A percentile compares a stretch with the other conserved stretches of the same genome.
phyloP scores from a whole-genome alignment of 768 basidiomycete species.

The Termitomyces sp. region DNA sequence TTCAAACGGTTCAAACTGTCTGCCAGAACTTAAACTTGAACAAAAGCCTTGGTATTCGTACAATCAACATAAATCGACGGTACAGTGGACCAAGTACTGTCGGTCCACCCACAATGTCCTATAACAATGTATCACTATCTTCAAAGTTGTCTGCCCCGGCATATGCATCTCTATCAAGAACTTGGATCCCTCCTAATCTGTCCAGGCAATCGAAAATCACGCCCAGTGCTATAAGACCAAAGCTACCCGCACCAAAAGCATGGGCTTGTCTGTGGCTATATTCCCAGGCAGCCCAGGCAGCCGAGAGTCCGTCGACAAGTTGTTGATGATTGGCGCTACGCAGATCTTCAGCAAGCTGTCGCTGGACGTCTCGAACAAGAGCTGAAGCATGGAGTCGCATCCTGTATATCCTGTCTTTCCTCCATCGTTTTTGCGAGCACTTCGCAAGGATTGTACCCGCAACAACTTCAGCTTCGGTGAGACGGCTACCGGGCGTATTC shows the following conservation, averaged over 20 bases:
- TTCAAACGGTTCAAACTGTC: no score
- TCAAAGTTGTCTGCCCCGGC: background rate
- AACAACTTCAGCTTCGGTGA: conserved; percentile 74
- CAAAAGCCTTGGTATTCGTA: background rate
- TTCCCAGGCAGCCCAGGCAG: conserved; percentile 67
- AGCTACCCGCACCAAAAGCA: conserved; percentile 57
- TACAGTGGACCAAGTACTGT: no score
- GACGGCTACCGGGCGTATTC: conserved; percentile 46
- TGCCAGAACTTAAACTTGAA: no score
- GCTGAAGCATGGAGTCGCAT: conserved; percentile 57
- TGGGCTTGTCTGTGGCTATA: conserved; percentile 41
- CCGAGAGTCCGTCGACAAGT: conserved; percentile 38
- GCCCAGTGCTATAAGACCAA: conserved; percentile 62
- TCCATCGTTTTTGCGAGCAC: conserved; percentile 59
- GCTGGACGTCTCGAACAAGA: conserved; percentile 50
- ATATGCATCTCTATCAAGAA: background rate
- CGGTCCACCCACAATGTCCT: background rate
- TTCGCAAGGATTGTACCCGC: conserved; percentile 72
- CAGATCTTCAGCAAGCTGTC: conserved; percentile 29
- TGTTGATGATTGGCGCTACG: conserved; percentile 24
- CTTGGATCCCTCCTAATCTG: conserved; percentile 8
- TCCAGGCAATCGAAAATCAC: conserved; percentile 59
- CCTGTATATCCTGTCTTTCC: conserved; percentile 54
- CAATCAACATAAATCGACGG: background rate
- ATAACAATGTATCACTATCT: background rate